These are phyloP conservation scores for Lentinula detonsa DNA, from an alignment of 768 basidiomycete genomes.

Conservation along the genomic window DNA sequence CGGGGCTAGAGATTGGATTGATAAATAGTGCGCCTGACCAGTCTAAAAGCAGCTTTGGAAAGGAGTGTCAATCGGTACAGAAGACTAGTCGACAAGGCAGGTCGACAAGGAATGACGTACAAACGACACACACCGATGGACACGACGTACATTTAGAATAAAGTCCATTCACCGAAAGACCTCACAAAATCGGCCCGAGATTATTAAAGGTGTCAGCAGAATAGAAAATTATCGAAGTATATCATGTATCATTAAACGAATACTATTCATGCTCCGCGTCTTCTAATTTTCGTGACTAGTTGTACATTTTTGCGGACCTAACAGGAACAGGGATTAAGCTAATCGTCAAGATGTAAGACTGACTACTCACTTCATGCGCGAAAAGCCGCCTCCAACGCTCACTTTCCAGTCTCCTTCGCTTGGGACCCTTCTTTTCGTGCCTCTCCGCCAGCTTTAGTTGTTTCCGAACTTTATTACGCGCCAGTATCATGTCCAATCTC, in stretches of 20 bases:
- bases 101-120: background rate
- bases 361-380: slow-evolving; percentile 60
- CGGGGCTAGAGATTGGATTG: background rate
- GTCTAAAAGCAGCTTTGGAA: background rate
- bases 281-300: slow-evolving; percentile 72
- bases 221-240: background rate
- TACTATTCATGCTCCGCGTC: slow-evolving; percentile 57
- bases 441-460: slow-evolving; percentile 47
- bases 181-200: background rate
- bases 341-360: slow-evolving; percentile 9
- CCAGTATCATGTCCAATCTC: slow-evolving; percentile 44
- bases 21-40: background rate
- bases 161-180: background rate
- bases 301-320: slow-evolving; percentile 83
- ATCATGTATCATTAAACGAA: background rate
- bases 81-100: background rate
- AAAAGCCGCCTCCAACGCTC: slow-evolving; percentile 77
- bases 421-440: slow-evolving; percentile 81
- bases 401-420: slow-evolving; percentile 67
- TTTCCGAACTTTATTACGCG: slow-evolving; percentile 46
- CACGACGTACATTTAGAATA: background rate
- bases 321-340: slow-evolving; percentile 12
- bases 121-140: background rate
- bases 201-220: background rate
- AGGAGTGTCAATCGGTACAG: background rate